A percentile compares a stretch with the other conserved stretches of the same genome.
phyloP scores from a whole-genome alignment of 139 green algal genomes.

The Tetraselmis chui region DNA sequence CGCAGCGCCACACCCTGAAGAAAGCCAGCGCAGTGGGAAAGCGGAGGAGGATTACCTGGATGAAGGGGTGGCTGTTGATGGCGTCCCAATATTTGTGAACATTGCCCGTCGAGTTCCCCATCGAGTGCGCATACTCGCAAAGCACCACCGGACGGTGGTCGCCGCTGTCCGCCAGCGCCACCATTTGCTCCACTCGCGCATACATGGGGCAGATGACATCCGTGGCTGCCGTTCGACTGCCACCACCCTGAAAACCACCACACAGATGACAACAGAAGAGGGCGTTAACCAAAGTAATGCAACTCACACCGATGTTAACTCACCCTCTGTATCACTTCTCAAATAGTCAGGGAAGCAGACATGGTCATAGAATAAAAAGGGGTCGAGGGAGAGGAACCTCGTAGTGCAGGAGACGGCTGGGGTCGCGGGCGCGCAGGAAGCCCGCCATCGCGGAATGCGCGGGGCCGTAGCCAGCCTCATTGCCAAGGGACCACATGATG shows the following conservation, averaged over 20 bases:
- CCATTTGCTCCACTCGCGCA: constrained; percentile 50
- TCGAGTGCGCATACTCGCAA: constrained; percentile 94
- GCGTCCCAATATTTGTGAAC: constrained; percentile 82
- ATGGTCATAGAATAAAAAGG: no score
- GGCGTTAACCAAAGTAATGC: no score
- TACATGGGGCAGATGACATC: constrained; percentile 98
- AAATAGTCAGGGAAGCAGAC: no score
- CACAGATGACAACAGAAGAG: no score
- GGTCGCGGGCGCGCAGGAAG: constrained; percentile 42
- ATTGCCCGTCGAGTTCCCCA: constrained; percentile 96
- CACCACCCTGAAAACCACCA: constrained; percentile 78
- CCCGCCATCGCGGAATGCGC: constrained; percentile 63
- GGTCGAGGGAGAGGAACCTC: constrained; percentile 16
- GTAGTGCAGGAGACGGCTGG: constrained; percentile 60
- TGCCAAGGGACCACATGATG: constrained; percentile 91
- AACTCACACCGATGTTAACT: no score
- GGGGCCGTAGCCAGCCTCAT: constrained; percentile 82
- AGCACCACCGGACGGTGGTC: constrained; percentile 74
- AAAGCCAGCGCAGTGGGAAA: not conserved
- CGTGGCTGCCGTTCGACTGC: constrained; percentile 71
- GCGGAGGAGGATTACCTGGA: constrained; percentile 19
- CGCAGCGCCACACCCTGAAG: no score
- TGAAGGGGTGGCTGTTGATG: constrained; percentile 52
- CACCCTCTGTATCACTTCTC: no score
- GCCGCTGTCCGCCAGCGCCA: constrained; percentile 17